Evolutionary conservation across 208 protist genomes (phyloP).

Genomic region (Wallacemonas collosoma): DNA sequence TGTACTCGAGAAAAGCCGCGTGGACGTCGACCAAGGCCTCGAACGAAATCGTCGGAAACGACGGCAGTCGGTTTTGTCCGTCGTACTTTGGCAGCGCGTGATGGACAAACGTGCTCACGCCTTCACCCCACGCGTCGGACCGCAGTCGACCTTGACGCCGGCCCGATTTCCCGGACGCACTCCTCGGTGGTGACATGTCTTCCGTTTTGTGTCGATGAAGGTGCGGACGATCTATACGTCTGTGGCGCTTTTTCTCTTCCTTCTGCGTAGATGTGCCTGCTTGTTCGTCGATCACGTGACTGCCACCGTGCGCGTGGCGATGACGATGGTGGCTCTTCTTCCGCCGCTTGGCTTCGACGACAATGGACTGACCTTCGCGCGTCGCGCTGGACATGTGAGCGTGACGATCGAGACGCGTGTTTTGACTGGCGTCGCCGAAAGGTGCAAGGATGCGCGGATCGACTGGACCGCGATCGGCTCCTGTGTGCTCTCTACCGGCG

Average conservation of each 20-base stretch:
- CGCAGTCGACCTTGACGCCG: not conserved
- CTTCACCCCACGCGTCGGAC: constrained; percentile 10
- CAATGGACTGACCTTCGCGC: not conserved
- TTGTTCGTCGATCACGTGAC: not conserved
- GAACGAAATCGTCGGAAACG: constrained; percentile 8
- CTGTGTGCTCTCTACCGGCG: not conserved
- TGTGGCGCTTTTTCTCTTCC: too few species aligned
- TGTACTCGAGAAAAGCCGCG: constrained; percentile 55
- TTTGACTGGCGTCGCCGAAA: not conserved
- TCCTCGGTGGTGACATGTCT: not conserved
- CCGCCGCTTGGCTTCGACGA: constrained; percentile 8
- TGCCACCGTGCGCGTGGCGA: not conserved
- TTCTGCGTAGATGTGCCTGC: not conserved
- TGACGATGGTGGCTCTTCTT: not conserved
- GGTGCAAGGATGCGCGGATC: not conserved
- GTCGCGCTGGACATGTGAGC: not conserved
- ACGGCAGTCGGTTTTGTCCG: constrained; percentile 8
- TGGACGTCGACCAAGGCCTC: constrained; percentile 34
- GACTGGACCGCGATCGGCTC: not conserved
- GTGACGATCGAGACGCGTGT: not conserved
- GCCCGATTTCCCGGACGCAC: not conserved
- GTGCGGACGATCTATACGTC: not conserved
- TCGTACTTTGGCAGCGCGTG: constrained; percentile 10
- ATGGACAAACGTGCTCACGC: constrained; percentile 1
- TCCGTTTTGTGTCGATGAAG: not conserved